A percentile compares a stretch with the other conserved stretches of the same genome.
Conservation (phyloP, 306 rosid genomes). For the Lathyrus oleraceus region DNA sequence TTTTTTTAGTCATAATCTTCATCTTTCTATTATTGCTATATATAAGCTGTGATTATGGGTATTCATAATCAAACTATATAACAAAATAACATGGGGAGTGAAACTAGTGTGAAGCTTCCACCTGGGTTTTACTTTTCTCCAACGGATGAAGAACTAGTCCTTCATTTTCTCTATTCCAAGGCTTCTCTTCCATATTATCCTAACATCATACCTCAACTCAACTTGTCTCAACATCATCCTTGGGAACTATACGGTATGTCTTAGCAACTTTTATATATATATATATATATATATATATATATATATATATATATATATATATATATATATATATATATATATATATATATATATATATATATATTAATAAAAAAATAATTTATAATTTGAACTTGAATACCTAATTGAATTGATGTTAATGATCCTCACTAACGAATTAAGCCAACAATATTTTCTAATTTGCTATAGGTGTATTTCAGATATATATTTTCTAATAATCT, state of each 20-base stretch:
- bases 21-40: not conserved
- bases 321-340: no score
- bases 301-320: no score
- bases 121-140: slow-evolving; percentile 61
- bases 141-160: slow-evolving; percentile 56
- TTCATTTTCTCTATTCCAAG: slow-evolving; percentile 52
- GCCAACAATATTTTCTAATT: no score
- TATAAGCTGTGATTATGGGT: not conserved
- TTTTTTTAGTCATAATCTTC: slow-evolving; percentile 22
- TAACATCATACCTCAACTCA: slow-evolving; percentile 53
- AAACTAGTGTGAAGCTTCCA: slow-evolving; percentile 44
- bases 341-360: no score
- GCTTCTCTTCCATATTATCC: slow-evolving; percentile 46
- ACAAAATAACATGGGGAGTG: slow-evolving; percentile 32
- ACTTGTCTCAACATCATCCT: slow-evolving; percentile 44
- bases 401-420: no score
- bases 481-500: no score
- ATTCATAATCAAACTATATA: not conserved
- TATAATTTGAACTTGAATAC: no score
- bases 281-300: no score
- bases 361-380: no score
- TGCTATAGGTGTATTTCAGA: no score
- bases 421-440: no score
- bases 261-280: no score
- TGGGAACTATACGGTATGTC: slow-evolving; percentile 45